Percentiles rank a stretch among this genome's conserved stretches.
Conservation (phyloP, 306 rosid genomes). For the Cicer chorassanicum region DNA sequence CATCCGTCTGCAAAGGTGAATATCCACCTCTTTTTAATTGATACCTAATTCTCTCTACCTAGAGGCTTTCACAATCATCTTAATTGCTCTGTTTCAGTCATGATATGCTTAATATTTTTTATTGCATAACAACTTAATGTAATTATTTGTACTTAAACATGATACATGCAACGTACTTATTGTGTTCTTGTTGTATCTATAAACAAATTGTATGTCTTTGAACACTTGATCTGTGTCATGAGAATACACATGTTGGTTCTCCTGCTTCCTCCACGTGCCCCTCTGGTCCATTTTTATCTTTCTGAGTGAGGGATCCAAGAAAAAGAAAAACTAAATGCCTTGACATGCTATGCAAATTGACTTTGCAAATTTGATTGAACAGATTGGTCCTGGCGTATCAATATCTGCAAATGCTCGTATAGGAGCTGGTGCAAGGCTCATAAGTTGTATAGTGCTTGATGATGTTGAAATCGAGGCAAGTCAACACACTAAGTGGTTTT, state of each 20-base stretch:
- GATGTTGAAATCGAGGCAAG: constrained; percentile 87
- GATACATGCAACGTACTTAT: neutral
- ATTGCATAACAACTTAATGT: constrained; percentile 1
- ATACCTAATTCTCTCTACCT: neutral
- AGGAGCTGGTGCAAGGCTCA: constrained; percentile 93
- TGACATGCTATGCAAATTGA: constrained; percentile 39
- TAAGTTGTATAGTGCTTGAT: constrained; percentile 84
- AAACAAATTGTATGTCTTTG: constrained; percentile 22
- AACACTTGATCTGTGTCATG: constrained; percentile 14
- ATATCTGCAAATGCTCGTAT: constrained; percentile 98
- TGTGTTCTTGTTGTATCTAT: constrained; percentile 7
- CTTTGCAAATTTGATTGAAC: constrained; percentile 44
- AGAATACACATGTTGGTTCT: constrained; percentile 10
- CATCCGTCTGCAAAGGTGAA: constrained; percentile 93
- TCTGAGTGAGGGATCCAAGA: neutral
- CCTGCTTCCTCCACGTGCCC: neutral
- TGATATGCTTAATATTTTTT: neutral
- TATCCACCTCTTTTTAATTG: constrained; percentile 23
- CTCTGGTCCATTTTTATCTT: neutral
- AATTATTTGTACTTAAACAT: constrained; percentile 27
- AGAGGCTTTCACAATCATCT: constrained; percentile 22
- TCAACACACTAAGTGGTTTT: constrained; percentile 30
- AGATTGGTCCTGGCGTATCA: constrained; percentile 95
- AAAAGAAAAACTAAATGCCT: constrained; percentile 8
- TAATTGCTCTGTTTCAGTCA: neutral